These are phyloP conservation scores for Colletotrichum eremochloae DNA, from an alignment of 2,329 filamentous ascomycete genomes.

Conservation along the genomic window DNA sequence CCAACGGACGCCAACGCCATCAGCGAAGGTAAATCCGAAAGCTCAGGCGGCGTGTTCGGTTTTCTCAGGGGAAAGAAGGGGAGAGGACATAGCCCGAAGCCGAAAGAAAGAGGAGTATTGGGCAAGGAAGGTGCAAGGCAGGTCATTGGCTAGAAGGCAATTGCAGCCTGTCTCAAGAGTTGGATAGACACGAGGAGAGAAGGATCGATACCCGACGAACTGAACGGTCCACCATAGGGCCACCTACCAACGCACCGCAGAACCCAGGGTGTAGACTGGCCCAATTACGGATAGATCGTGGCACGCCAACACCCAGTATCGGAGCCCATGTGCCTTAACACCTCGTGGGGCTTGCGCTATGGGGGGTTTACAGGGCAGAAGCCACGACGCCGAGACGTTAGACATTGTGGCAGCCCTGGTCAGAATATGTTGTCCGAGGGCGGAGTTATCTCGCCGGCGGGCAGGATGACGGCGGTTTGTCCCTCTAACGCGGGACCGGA, in stretches of 20 bases:
- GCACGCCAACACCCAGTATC: conserved; percentile 14
- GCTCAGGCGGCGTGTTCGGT: conserved; percentile 87
- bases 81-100: conserved; percentile 91
- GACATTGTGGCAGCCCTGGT: conserved; percentile 1
- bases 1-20: conserved; percentile 73
- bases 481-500: not conserved
- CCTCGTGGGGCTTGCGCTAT: not conserved
- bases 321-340: conserved; percentile 7
- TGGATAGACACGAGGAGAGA: conserved; percentile 29
- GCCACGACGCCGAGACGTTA: conserved; percentile 11
- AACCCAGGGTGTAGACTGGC: not conserved
- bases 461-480: conserved; percentile 1
- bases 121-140: conserved; percentile 95
- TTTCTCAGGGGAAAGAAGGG: conserved; percentile 93
- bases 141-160: conserved; percentile 71
- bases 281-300: conserved; percentile 17
- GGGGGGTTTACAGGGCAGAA: not conserved
- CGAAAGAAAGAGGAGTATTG: conserved; percentile 90
- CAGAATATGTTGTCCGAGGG: not conserved
- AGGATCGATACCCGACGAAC: conserved; percentile 36
- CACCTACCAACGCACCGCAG: conserved; percentile 2
- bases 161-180: conserved; percentile 18
- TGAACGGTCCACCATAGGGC: conserved; percentile 18
- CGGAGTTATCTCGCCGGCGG: not conserved
- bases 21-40: conserved; percentile 65